Conservation (phyloP, 2,329 filamentous ascomycete genomes). For the Fusarium sp. region DNA sequence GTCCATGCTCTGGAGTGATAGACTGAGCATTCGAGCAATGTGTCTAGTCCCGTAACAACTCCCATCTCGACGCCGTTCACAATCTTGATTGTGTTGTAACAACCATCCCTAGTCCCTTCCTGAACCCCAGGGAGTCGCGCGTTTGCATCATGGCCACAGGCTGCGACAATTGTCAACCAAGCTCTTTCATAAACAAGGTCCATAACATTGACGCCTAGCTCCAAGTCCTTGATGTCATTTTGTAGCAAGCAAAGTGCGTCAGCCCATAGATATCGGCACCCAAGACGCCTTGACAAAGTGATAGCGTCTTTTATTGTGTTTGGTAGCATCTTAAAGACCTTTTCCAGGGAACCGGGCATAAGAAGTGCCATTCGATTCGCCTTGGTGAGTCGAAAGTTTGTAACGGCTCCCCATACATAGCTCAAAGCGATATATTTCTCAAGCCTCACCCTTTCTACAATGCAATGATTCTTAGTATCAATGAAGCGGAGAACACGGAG, state of each 20-base stretch:
- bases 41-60: fast-evolving
- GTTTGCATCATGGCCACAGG: not conserved
- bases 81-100: fast-evolving
- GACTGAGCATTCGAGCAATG: fast-evolving
- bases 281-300: fast-evolving
- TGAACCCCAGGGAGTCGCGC: fast-evolving
- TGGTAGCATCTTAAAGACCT: fast-evolving
- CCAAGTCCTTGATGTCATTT: fast-evolving
- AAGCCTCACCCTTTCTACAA: fast-evolving
- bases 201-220: not conserved
- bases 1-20: not conserved
- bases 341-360: fast-evolving
- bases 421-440: not conserved
- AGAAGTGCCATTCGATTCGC: not conserved
- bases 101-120: not conserved
- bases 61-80: not conserved
- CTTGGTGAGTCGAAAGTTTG: not conserved
- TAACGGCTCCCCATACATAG: not conserved
- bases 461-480: fast-evolving
- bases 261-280: not conserved
- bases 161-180: not conserved
- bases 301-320: not conserved
- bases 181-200: not conserved
- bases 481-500: fast-evolving
- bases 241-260: not conserved